phyloP scores from a whole-genome alignment of 148 eudicot species.

The Diospyros kaki region DNA sequence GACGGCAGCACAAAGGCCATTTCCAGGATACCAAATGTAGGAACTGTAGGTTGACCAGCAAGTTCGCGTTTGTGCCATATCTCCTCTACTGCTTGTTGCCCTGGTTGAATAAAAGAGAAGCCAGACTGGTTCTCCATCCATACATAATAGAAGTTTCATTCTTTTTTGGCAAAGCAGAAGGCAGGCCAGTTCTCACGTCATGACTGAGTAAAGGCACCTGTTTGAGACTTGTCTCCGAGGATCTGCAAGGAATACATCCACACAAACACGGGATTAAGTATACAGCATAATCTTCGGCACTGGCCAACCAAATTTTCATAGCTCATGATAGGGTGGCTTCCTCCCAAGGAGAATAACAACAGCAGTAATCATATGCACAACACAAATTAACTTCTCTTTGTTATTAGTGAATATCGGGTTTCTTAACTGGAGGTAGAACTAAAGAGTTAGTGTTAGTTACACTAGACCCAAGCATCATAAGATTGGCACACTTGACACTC shows the following conservation, averaged over 20 bases:
- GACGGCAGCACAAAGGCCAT: too few relatives aligned
- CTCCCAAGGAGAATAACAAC: neutral
- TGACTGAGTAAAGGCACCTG: constrained; percentile 27
- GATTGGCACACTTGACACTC: too few relatives aligned
- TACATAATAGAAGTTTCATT: constrained; percentile 37
- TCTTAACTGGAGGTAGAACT: neutral
- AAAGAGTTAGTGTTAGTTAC: too few relatives aligned
- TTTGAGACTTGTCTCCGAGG: constrained; percentile 27
- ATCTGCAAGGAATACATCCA: constrained; percentile 20
- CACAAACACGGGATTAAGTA: neutral
- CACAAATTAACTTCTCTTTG: neutral
- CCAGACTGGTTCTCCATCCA: constrained; percentile 59
- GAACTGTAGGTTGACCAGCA: neutral
- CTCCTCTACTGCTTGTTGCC: constrained; percentile 14
- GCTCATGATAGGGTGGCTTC: constrained; percentile 1
- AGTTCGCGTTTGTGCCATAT: neutral
- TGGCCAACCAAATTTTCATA: neutral
- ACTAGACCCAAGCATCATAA: too few relatives aligned
- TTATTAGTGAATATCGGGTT: too few relatives aligned
- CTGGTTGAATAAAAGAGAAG: constrained; percentile 54
- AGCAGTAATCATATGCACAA: neutral
- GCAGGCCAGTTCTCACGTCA: constrained; percentile 25
- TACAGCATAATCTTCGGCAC: neutral
- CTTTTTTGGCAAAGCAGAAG: constrained; percentile 34
- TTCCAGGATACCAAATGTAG: too few relatives aligned